These are phyloP conservation scores for Candida dajiaensis DNA, from an alignment of 805 yeast species.

Conservation along the genomic window DNA sequence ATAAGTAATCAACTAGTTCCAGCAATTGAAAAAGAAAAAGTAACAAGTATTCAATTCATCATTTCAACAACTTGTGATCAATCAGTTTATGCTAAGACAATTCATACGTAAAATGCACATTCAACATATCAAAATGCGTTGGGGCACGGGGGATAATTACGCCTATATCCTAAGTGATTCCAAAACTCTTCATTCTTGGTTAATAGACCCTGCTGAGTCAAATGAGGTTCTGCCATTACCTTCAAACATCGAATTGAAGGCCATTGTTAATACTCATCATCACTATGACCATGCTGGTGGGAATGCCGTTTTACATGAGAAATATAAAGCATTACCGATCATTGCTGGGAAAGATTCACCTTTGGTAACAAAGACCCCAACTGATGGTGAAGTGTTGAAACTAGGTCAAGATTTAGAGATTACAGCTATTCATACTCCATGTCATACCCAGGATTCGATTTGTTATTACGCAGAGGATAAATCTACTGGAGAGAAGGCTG, in stretches of 20 bases:
- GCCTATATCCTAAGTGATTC: conserved; percentile 72
- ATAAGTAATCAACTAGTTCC: too few species aligned
- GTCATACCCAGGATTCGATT: conserved; percentile 95
- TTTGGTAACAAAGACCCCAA: conserved; percentile 63
- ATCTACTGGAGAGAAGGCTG: conserved; percentile 56
- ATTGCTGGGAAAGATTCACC: conserved; percentile 86
- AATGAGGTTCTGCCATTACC: conserved; percentile 46
- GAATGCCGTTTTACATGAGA: conserved; percentile 36
- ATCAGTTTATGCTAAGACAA: not conserved
- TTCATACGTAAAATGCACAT: conserved; percentile 65
- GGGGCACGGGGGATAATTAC: conserved; percentile 93
- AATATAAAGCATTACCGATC: conserved; percentile 46
- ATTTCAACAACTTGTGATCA: not conserved
- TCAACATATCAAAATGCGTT: conserved; percentile 81
- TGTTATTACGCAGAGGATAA: conserved; percentile 73
- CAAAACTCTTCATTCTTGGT: conserved; percentile 61
- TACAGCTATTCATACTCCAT: conserved; percentile 89
- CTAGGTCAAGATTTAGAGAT: conserved; percentile 62
- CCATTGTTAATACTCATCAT: conserved; percentile 93
- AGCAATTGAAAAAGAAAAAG: too few species aligned
- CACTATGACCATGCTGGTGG: conserved; percentile 96
- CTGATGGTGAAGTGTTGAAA: conserved; percentile 51
- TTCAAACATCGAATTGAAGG: conserved; percentile 45
- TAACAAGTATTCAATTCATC: too few species aligned
- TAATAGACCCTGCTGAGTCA: conserved; percentile 92